Percentiles rank a stretch among this genome's conserved stretches.
Evolutionary conservation across 768 basidiomycete genomes (phyloP).

Genomic region (Lactarius evosmus): DNA sequence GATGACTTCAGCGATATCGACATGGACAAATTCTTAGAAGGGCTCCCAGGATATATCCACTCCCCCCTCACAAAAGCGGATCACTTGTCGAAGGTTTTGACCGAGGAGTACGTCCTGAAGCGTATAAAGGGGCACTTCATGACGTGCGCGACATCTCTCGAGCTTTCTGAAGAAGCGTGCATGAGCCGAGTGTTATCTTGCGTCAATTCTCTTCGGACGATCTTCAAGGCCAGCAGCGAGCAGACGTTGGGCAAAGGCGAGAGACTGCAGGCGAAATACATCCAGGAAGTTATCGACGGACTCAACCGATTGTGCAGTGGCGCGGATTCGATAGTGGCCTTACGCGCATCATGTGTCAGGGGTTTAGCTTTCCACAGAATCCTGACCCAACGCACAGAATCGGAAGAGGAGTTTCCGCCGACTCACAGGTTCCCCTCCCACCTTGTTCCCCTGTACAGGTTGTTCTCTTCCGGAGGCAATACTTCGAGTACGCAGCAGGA

Average conservation of each 20-base stretch:
- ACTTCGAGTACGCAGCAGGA: neutral
- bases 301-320: neutral
- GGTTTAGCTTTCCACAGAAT: neutral
- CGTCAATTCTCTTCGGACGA: constrained; percentile 4
- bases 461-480: neutral
- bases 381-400: neutral
- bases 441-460: neutral
- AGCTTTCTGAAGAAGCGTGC: constrained; percentile 5
- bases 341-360: constrained; percentile 12
- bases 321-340: neutral
- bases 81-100: neutral
- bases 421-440: neutral
- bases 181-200: constrained; percentile 2
- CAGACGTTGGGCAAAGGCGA: neutral
- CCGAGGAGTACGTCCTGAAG: neutral
- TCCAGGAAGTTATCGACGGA: neutral
- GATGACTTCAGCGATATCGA: neutral
- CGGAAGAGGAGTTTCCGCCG: neutral
- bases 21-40: constrained; percentile 4
- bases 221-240: neutral
- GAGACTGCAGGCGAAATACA: neutral
- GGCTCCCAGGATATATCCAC: constrained; percentile 11
- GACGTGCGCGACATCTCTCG: neutral
- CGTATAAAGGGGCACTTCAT: constrained; percentile 8
- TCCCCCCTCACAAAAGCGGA: neutral